These are phyloP conservation scores for Sphenostylis stenocarpa DNA, from an alignment of 306 rosid species.

Conservation along the genomic window DNA sequence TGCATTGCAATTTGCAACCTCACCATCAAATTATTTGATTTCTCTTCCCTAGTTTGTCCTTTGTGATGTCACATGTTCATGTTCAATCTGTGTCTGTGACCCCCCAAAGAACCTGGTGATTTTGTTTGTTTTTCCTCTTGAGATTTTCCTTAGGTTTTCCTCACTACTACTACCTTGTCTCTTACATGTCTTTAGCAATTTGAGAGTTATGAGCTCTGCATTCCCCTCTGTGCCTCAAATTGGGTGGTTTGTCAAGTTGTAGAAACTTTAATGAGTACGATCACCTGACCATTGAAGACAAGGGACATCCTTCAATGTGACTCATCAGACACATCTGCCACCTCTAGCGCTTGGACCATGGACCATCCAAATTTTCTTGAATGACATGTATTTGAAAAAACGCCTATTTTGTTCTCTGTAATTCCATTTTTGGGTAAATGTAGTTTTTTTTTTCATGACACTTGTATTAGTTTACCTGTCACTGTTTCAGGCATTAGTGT, in stretches of 20 bases:
- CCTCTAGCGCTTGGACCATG: slow-evolving; percentile 23
- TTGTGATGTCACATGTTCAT: slow-evolving; percentile 58
- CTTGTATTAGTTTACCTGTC: not conserved
- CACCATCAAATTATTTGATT: slow-evolving; percentile 28
- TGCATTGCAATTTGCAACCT: slow-evolving; percentile 22
- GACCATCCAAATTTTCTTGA: slow-evolving; percentile 6
- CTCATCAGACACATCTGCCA: slow-evolving; percentile 32
- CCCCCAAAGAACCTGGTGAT: slow-evolving; percentile 28
- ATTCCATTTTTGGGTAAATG: not conserved
- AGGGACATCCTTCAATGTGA: slow-evolving; percentile 26
- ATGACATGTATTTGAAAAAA: not conserved
- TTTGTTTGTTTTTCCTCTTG: slow-evolving; percentile 32
- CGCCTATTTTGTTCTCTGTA: not conserved
- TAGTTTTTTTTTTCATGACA: not conserved
- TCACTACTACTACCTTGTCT: not conserved
- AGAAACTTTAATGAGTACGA: slow-evolving; percentile 27
- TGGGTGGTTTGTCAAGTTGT: slow-evolving; percentile 40
- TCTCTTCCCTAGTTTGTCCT: slow-evolving; percentile 56
- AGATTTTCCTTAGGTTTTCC: not conserved
- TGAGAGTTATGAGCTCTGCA: slow-evolving; percentile 26
- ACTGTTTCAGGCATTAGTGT: not conserved
- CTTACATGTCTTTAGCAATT: slow-evolving; percentile 2
- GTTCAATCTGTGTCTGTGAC: slow-evolving; percentile 43
- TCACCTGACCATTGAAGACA: slow-evolving; percentile 27
- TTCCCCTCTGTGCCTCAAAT: slow-evolving; percentile 1